Percentiles rank a stretch among this genome's conserved stretches.
Evolutionary conservation across 148 eudicot genomes (phyloP).

Genomic region (Bassia scoparia): DNA sequence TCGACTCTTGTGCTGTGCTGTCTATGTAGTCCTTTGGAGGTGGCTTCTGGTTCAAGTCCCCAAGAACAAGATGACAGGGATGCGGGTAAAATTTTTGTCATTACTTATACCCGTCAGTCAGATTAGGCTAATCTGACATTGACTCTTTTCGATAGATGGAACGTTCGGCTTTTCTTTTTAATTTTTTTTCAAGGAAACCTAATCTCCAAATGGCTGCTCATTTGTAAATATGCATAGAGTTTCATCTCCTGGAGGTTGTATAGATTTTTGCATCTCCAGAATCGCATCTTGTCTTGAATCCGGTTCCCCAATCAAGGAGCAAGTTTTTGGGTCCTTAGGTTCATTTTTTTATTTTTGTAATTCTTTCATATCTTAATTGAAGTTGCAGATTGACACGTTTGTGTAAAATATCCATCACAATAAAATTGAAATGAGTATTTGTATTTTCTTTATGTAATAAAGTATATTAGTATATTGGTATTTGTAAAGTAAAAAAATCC

Average conservation of each 20-base stretch:
- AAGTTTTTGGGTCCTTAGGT: neutral
- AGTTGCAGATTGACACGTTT: no score
- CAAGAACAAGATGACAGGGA: conserved; percentile 28
- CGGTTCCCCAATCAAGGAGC: conserved; percentile 4
- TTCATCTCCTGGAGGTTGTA: conserved; percentile 8
- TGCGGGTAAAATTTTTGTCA: conserved; percentile 11
- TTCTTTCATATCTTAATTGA: neutral
- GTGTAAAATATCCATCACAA: no score
- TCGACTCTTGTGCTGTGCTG: neutral
- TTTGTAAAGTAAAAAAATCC: no score
- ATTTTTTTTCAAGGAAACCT: neutral
- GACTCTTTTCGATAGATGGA: conserved; percentile 11
- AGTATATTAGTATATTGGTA: no score
- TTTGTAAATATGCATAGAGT: conserved; percentile 21
- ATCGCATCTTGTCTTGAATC: conserved; percentile 16
- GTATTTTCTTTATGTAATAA: no score
- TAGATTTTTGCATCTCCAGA: conserved; percentile 18
- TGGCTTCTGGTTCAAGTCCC: conserved; percentile 23
- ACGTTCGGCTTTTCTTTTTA: conserved; percentile 11
- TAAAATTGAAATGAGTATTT: no score
- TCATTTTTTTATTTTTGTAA: neutral
- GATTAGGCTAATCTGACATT: neutral
- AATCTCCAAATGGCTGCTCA: conserved; percentile 8
- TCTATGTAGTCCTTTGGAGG: conserved; percentile 34
- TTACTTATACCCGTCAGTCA: no score